phyloP scores from a whole-genome alignment of 108 stramenopile genomes.

The Stephanodiscus triporus region DNA sequence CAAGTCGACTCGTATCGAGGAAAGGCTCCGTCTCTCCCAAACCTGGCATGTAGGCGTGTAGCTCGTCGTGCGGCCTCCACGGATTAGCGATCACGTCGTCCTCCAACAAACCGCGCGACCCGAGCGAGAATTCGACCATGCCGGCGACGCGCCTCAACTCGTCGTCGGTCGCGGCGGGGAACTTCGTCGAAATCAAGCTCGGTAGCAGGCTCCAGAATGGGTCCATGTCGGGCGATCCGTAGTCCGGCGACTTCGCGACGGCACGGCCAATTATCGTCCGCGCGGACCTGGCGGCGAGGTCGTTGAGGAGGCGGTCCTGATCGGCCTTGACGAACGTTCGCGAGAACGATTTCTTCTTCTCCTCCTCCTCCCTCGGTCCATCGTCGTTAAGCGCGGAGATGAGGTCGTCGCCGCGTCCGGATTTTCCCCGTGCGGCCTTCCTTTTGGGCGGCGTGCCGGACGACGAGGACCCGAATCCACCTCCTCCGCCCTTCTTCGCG shows the following conservation, averaged over 20 bases:
- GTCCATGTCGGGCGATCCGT: conserved; percentile 57
- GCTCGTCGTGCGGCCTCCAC: conserved; percentile 73
- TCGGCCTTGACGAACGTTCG: conserved; percentile 68
- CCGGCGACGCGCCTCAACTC: conserved; percentile 75
- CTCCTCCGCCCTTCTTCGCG: conserved; percentile 14
- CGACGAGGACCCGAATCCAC: conserved; percentile 23
- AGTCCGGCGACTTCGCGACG: conserved; percentile 58
- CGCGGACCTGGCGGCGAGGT: conserved; percentile 53
- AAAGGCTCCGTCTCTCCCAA: conserved; percentile 70
- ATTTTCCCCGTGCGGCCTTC: conserved; percentile 32
- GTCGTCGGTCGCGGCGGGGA: conserved; percentile 62
- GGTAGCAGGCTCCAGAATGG: conserved; percentile 84
- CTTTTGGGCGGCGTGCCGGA: conserved; percentile 26
- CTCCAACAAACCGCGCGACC: conserved; percentile 43
- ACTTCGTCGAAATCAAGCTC: conserved; percentile 71
- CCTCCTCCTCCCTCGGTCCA: conserved; percentile 16
- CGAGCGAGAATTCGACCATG: conserved; percentile 63
- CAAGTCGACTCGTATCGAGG: conserved; percentile 61
- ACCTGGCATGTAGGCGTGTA: conserved; percentile 88
- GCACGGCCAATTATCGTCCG: conserved; percentile 63
- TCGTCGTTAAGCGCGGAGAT: conserved; percentile 38
- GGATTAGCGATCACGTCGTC: conserved; percentile 65
- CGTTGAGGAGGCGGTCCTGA: conserved; percentile 63
- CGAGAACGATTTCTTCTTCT: conserved; percentile 26
- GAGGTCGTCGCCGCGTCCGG: conserved; percentile 29